Conservation (phyloP, 2,329 filamentous ascomycete species). For the Sarocladium kiliense region DNA sequence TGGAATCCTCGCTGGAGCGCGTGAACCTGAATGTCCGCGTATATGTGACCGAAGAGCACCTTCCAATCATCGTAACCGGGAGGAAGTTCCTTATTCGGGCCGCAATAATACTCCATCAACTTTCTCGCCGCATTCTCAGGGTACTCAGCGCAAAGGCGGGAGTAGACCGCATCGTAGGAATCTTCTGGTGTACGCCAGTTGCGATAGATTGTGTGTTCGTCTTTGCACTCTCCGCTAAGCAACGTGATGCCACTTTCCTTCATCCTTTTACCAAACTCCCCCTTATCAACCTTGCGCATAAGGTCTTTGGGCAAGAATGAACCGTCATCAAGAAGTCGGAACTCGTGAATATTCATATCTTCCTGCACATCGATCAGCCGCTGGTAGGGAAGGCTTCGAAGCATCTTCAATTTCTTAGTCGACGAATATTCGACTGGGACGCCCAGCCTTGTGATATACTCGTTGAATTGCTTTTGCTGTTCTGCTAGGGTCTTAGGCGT, state of each 20-base stretch:
- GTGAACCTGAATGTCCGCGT: not conserved
- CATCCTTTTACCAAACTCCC: not conserved
- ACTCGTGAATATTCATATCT: not conserved
- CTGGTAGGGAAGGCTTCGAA: not conserved
- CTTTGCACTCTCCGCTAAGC: not conserved
- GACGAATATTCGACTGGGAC: not conserved
- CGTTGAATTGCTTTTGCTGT: not conserved
- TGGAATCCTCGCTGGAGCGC: not conserved
- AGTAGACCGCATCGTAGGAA: not conserved
- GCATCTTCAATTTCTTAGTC: not conserved
- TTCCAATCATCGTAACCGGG: not conserved
- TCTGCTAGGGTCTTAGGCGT: not conserved
- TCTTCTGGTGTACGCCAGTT: not conserved
- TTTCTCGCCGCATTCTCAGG: not conserved
- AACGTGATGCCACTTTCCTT: not conserved
- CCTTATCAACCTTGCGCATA: not conserved
- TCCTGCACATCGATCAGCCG: not conserved
- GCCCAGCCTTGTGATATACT: not conserved
- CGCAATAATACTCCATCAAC: not conserved
- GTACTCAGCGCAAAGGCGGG: not conserved
- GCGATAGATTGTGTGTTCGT: not conserved
- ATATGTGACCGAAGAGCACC: not conserved
- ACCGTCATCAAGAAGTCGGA: not conserved
- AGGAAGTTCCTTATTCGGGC: not conserved
- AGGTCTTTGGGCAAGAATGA: not conserved